Evolutionary conservation across 2,329 filamentous ascomycete species (phyloP), one percentile per base, ranked within the genome.

Genomic region (Dactylellina haptotyla): DNA sequence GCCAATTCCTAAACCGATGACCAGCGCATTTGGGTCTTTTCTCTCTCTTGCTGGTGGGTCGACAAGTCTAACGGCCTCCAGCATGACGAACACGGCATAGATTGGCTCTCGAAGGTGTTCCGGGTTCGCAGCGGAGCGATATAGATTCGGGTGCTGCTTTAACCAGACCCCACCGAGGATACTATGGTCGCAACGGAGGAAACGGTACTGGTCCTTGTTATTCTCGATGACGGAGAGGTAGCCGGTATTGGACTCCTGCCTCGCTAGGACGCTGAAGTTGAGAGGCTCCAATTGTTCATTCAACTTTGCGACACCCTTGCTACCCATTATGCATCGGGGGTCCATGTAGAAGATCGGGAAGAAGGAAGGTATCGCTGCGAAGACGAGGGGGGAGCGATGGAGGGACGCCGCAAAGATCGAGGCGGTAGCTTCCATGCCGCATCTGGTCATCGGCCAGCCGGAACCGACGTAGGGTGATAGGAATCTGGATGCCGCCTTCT

Each of bases 61-160:
- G 23, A 97, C 85, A 30, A 99, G 85, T 20, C 95, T 87, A 4
- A 98, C 90, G 2, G 94, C 92, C 80, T 99, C 95, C 0, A 99
- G 87, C 85, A 97, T 96, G 25, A 92, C 89, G 80, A 99, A 99
- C n/a, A 98, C 90, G 8, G 92, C 90, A 79, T 98, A 99, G 64
- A 99, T 92, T 0, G 94, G 92, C 81, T 99, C 95, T 9, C 87
- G 87, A 16, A 92, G 85, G 20, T 66, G 56, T 10, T 43, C 37
- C 8, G 69, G 69, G 80, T 77, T 84, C 82, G 48, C 82, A 77
- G 28, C 82, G 75, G 50, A 80, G 79, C 82, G 56, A 82, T 84
- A 71, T 80, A 89, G 81, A 78, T 81, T 75, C 18, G 79, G 76
- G 82, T 83, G 76, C 2, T 76, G 53, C 41, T 84, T 84, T 10